phyloP scores from a whole-genome alignment of 2,329 filamentous ascomycete genomes.

The Cephalotrichum gorgonifer region DNA sequence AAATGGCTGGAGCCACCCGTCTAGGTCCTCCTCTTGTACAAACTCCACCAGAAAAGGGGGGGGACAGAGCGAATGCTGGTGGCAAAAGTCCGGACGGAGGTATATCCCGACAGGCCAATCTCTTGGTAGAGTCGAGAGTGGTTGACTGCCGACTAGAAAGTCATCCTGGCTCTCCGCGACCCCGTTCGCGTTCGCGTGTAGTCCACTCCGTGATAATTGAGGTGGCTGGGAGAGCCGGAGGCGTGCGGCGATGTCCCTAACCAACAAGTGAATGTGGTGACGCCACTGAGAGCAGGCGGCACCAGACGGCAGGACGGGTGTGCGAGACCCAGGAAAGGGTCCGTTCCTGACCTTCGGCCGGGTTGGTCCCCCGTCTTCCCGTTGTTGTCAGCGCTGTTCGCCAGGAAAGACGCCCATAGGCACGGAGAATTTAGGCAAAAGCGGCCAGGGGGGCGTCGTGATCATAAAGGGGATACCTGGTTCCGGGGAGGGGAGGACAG shows the following conservation, averaged over 20 bases:
- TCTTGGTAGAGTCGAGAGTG: not conserved
- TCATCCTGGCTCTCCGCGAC: not conserved
- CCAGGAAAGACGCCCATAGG: not conserved
- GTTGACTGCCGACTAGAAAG: not conserved
- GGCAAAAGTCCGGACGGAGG: not conserved
- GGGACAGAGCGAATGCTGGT: not conserved
- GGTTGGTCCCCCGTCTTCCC: not conserved
- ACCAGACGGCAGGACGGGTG: not conserved
- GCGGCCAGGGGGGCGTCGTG: not conserved
- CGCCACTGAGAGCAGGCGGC: not conserved
- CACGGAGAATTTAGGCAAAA: conserved; percentile 6
- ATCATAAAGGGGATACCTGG: conserved; percentile 1
- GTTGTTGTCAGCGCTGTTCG: not conserved
- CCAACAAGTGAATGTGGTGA: not conserved
- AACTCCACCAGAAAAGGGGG: not conserved
- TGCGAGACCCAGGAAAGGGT: not conserved
- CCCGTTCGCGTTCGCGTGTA: not conserved
- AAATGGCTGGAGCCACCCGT: not conserved
- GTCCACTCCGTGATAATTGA: not conserved
- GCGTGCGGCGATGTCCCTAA: not conserved
- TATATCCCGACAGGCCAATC: not conserved
- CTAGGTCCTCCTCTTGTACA: too few species aligned
- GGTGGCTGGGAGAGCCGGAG: not conserved
- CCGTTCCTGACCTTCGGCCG: not conserved
- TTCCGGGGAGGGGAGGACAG: not conserved